These are phyloP conservation scores for Podaxis sp. DNA, from an alignment of 768 basidiomycete species.

Conservation along the genomic window DNA sequence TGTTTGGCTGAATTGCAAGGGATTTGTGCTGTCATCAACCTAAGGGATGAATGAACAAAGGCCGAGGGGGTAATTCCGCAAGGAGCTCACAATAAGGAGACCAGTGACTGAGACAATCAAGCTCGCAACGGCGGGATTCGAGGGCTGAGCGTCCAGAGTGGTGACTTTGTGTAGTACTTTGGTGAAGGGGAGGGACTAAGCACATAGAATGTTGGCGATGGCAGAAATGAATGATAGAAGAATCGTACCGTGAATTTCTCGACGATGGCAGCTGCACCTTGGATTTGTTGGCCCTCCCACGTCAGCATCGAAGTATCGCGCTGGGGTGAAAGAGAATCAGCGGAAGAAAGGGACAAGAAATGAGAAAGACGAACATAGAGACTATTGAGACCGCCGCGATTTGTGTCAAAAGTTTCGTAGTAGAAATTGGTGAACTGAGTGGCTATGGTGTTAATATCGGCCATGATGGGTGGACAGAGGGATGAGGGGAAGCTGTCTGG, in stretches of 20 bases:
- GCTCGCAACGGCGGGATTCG: constrained; percentile 26
- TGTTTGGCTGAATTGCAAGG: constrained; percentile 88
- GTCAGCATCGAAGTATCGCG: constrained; percentile 81
- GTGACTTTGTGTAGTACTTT: constrained; percentile 79
- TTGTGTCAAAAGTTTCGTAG: constrained; percentile 73
- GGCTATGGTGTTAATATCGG: constrained; percentile 74
- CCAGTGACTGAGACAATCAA: constrained; percentile 89
- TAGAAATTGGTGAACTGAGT: constrained; percentile 82
- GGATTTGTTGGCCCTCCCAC: constrained; percentile 65
- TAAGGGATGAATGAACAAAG: constrained; percentile 27
- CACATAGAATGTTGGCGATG: background rate
- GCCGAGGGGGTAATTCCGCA: background rate
- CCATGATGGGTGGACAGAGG: constrained; percentile 30
- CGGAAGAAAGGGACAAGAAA: constrained; percentile 13
- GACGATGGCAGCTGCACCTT: constrained; percentile 54
- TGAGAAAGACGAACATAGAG: constrained; percentile 72
- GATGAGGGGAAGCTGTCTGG: constrained; percentile 10
- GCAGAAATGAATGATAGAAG: background rate
- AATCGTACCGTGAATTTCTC: constrained; percentile 70
- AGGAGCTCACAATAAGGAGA: constrained; percentile 58
- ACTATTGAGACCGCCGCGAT: constrained; percentile 49
- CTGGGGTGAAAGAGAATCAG: constrained; percentile 44
- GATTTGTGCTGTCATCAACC: constrained; percentile 80
- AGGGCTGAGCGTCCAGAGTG: constrained; percentile 89
- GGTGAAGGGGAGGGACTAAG: constrained; percentile 76